Evolutionary conservation across 139 green algal genomes (phyloP).

Genomic region (Auxenochlorella pyrenoidosa): DNA sequence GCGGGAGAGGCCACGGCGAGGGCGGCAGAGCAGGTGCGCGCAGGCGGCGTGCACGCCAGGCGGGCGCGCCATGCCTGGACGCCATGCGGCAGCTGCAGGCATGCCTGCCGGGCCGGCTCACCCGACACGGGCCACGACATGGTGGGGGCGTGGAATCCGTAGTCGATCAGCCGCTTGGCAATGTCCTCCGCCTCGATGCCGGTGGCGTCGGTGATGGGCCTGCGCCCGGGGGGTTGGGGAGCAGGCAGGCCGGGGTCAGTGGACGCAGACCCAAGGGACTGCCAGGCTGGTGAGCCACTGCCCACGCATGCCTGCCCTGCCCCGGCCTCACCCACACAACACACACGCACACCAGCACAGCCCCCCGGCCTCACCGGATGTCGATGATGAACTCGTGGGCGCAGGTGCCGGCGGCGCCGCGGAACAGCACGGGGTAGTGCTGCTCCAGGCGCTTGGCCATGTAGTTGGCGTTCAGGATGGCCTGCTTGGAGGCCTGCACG

Average conservation of each 20-base stretch:
- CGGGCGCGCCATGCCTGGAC: too few relatives aligned
- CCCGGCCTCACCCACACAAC: not conserved
- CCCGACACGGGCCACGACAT: slow-evolving; percentile 98
- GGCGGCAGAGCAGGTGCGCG: not conserved
- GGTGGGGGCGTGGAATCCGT: slow-evolving; percentile 98
- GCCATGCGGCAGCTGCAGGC: not conserved
- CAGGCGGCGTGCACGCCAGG: not conserved
- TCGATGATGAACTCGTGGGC: slow-evolving; percentile 99
- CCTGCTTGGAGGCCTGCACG: slow-evolving; percentile 75
- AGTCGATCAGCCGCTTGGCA: slow-evolving; percentile 99
- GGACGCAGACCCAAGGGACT: too few relatives aligned
- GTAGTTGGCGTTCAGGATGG: slow-evolving; percentile 99
- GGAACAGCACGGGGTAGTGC: slow-evolving; percentile 91
- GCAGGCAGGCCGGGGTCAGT: too few relatives aligned
- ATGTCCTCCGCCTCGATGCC: slow-evolving; percentile 95
- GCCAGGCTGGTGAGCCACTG: too few relatives aligned
- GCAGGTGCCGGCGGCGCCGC: slow-evolving; percentile 90
- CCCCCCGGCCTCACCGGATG: slow-evolving; percentile 55
- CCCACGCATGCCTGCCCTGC: too few relatives aligned
- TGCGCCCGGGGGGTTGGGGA: not conserved
- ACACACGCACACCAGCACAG: not conserved
- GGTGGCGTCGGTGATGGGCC: slow-evolving; percentile 82
- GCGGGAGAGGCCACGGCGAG: not conserved
- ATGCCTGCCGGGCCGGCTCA: not conserved
- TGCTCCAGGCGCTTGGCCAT: slow-evolving; percentile 92